These are phyloP conservation scores for Pestalotiopsis sp. DNA, from an alignment of 2,329 filamentous ascomycete species.

Conservation along the genomic window DNA sequence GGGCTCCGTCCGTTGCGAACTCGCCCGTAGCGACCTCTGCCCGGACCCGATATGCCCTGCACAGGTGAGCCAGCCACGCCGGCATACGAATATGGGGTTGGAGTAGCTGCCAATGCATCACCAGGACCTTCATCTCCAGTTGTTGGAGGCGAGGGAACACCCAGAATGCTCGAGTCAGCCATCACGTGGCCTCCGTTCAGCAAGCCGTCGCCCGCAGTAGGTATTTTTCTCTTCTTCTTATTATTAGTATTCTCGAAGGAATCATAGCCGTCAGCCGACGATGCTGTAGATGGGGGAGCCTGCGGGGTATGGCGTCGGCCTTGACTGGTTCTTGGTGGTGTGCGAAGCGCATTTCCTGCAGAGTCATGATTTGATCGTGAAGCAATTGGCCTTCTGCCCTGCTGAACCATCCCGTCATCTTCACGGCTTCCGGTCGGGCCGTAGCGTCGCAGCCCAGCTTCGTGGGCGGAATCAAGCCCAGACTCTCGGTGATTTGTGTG, in stretches of 20 bases:
- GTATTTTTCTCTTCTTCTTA: constrained; percentile 99
- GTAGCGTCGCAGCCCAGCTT: constrained; percentile 36
- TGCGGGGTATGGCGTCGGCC: constrained; percentile 50
- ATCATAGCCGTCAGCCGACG: constrained; percentile 86
- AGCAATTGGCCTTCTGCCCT: constrained; percentile 35
- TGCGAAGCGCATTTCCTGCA: constrained; percentile 43
- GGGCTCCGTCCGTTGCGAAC: constrained; percentile 63
- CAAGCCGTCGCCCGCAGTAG: constrained; percentile 75
- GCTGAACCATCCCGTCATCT: constrained; percentile 25
- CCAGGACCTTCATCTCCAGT: constrained; percentile 37
- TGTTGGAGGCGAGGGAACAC: constrained; percentile 34
- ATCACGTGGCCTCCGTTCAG: constrained; percentile 44
- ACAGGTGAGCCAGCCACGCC: constrained; percentile 59
- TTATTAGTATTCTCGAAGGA: constrained; percentile 99
- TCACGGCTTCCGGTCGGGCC: constrained; percentile 26
- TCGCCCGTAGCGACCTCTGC: constrained; percentile 81
- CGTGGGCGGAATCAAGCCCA: constrained; percentile 34
- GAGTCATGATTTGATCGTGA: constrained; percentile 51
- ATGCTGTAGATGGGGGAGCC: constrained; percentile 68
- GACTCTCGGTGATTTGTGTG: constrained; percentile 31
- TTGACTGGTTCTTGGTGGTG: constrained; percentile 47
- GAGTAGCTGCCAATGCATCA: constrained; percentile 31
- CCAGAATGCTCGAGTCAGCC: constrained; percentile 36
- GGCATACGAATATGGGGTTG: constrained; percentile 41
- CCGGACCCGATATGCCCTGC: constrained; percentile 81